Conservation (phyloP, 2,329 filamentous ascomycete species). For the Fusarium avenaceum region DNA sequence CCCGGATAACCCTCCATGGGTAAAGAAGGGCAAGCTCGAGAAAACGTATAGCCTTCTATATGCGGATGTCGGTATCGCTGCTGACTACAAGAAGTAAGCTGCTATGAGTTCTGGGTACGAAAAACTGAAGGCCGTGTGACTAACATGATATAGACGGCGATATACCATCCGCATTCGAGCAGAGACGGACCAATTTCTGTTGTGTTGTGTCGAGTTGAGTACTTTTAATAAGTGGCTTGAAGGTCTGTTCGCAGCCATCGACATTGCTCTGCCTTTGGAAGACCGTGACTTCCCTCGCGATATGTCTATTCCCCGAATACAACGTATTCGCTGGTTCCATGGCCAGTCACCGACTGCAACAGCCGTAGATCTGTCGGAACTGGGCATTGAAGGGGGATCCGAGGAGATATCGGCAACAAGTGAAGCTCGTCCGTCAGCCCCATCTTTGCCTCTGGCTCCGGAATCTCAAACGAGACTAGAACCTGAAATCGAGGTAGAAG, state of each 20-base stretch:
- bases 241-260: conserved; percentile 77
- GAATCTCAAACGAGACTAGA: conserved; percentile 45
- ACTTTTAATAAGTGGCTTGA: conserved; percentile 79
- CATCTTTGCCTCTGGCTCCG: conserved; percentile 27
- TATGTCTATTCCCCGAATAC: conserved; percentile 71
- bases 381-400: conserved; percentile 37
- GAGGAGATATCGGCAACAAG: conserved; percentile 43
- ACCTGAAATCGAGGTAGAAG: conserved; percentile 40
- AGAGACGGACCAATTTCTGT: conserved; percentile 80
- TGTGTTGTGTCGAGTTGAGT: conserved; percentile 74
- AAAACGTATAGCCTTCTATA: conserved; percentile 80
- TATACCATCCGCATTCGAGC: conserved; percentile 79
- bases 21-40: conserved; percentile 68
- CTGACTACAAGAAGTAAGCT: conserved; percentile 77
- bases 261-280: conserved; percentile 77
- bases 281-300: conserved; percentile 75
- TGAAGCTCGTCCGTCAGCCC: conserved; percentile 34
- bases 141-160: conserved; percentile 59
- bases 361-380: conserved; percentile 45
- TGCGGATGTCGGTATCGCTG: conserved; percentile 80
- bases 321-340: conserved; percentile 65
- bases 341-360: conserved; percentile 54
- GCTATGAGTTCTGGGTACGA: not conserved
- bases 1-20: conserved; percentile 65
- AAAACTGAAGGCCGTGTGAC: not conserved